These are phyloP conservation scores for Candida gigantensis DNA, from an alignment of 1,139 yeast genomes.

Conservation along the genomic window DNA sequence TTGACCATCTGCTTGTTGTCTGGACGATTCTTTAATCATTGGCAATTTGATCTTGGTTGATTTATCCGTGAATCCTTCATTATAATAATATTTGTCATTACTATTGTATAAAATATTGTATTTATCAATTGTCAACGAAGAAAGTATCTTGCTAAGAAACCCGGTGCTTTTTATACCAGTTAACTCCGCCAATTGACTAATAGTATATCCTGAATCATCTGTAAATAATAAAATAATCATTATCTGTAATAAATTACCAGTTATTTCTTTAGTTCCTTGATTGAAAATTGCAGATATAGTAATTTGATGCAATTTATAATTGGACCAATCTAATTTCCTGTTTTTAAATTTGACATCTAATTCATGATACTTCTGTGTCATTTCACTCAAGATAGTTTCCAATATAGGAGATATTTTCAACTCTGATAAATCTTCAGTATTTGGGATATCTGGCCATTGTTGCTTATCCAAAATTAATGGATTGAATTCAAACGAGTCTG, in stretches of 20 bases:
- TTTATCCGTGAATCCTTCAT: slow-evolving; percentile 31
- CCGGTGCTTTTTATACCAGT: slow-evolving; percentile 32
- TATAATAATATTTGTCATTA: slow-evolving; percentile 21
- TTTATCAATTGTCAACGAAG: slow-evolving; percentile 32
- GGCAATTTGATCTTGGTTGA: slow-evolving; percentile 34
- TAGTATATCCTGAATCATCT: slow-evolving; percentile 19
- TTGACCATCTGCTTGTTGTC: slow-evolving; percentile 14
- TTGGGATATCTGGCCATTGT: slow-evolving; percentile 47
- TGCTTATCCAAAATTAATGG: slow-evolving; percentile 37
- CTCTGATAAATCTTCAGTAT: slow-evolving; percentile 18
- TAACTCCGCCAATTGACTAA: slow-evolving; percentile 20
- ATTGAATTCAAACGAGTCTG: slow-evolving; percentile 24
- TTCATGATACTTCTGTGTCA: slow-evolving; percentile 19
- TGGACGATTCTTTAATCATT: slow-evolving; percentile 26
- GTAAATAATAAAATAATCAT: slow-evolving; percentile 33
- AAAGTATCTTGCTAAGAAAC: slow-evolving; percentile 28
- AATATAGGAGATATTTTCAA: slow-evolving; percentile 21
- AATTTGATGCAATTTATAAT: slow-evolving; percentile 37
- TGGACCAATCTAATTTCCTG: slow-evolving; percentile 31
- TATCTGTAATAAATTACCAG: slow-evolving; percentile 42
- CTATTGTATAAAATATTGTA: slow-evolving; percentile 25
- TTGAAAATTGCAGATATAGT: slow-evolving; percentile 29
- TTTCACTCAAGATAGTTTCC: slow-evolving; percentile 16
- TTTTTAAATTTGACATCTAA: slow-evolving; percentile 20
- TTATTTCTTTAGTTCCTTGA: slow-evolving; percentile 34